Conservation (phyloP, 768 basidiomycete species). For the Kwoniella europaea region DNA sequence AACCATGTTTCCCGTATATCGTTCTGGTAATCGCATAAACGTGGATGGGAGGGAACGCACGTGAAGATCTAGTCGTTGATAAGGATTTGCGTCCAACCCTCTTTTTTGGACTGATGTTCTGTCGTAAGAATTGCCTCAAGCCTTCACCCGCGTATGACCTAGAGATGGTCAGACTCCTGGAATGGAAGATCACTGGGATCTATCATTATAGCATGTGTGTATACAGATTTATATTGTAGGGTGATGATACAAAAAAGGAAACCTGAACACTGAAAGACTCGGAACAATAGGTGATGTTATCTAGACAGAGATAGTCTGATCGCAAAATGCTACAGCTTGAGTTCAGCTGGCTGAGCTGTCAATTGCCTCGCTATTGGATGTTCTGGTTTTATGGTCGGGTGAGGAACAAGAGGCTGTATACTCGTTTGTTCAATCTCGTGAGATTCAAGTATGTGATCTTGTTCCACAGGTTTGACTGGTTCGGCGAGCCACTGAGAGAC, state of each 20-base stretch:
- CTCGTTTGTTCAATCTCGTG: slow-evolving; percentile 1
- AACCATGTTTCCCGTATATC: neutral
- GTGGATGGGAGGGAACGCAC: neutral
- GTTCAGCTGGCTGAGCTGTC: slow-evolving; percentile 10
- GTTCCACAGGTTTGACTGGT: neutral
- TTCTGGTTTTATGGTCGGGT: slow-evolving; percentile 11
- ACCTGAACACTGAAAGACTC: too few relatives aligned
- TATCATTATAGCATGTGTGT: neutral
- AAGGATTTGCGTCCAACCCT: neutral
- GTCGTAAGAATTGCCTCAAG: too few relatives aligned
- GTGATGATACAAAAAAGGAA: too few relatives aligned
- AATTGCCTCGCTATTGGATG: slow-evolving; percentile 16
- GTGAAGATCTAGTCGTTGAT: neutral
- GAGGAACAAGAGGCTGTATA: slow-evolving; percentile 2
- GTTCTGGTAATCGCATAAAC: neutral
- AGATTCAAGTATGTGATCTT: slow-evolving; percentile 15
- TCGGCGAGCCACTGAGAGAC: slow-evolving; percentile 12
- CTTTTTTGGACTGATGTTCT: too few relatives aligned
- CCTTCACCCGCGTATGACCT: too few relatives aligned
- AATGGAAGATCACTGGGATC: neutral
- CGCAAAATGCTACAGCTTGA: neutral
- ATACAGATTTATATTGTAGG: too few relatives aligned
- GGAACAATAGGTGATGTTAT: neutral
- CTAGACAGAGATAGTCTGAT: neutral
- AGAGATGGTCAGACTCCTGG: too few relatives aligned